Base-by-base conservation (phyloP, 768 basidiomycete species). In the Boletus sp. region DNA sequence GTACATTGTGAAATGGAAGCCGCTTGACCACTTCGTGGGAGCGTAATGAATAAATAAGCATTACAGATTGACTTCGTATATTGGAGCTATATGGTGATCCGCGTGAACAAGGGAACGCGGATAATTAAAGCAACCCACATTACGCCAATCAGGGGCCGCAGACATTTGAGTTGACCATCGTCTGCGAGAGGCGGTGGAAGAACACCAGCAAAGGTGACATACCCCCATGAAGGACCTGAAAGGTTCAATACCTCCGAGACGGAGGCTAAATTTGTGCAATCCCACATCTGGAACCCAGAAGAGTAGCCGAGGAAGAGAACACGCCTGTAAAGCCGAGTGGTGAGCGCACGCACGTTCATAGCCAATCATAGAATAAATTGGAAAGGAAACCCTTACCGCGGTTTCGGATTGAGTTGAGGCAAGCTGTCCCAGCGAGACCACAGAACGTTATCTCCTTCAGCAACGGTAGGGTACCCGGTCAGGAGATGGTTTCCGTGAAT, bases 281-380 rank as follows among this genome's bases (percentile, higher is more conserved):
- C 83, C 84, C 84, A 87, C 19, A 85, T 72, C 62, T 85, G 80
- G 38, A 87, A 61, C 6, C 81, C 79, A 14, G 71, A 69, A 32
- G 64, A 55, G 64, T 85, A 86, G 5, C 77, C 83, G 15, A 85
- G 70, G 47, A 86, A 64, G 11, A 85, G 74, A 7, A 84, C 59
- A 25, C 76, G 73, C 40, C 79, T 79, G 32, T 29, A 51, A 33
- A 50, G 29, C 37, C 15, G 19, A 53, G 27, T 1, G 3, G 15
- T 64, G 14, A 59, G 47, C 14, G 10, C 23, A 59, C 32, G 50
- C 51, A 54, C 50, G 38, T 54, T 37, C 44, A n/a, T 43, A 10
- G 8, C 3, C 6, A 44, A 1, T 33, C 13, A 44, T 60, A 11
- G 38, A 29, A 57, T 25, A 39, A 9, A 8, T 29, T 47, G n/a